phyloP scores from a whole-genome alignment of 495 filamentous ascomycete species.

The Hypoxylon fragiforme region DNA sequence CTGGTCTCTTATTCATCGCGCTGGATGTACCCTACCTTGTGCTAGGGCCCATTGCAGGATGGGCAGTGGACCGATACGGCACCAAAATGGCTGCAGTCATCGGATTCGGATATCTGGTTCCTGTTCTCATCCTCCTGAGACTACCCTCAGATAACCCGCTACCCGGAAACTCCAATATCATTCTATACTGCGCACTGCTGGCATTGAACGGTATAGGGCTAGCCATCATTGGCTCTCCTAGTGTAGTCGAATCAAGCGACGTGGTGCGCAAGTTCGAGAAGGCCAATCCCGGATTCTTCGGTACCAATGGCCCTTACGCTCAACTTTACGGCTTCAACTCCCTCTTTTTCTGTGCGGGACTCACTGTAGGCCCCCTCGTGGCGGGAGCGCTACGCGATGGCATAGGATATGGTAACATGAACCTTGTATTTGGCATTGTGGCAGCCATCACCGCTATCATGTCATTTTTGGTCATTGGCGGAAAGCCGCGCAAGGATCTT shows the following conservation, averaged over 20 bases:
- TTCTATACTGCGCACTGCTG: slow-evolving; percentile 49
- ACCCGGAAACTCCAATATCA: slow-evolving; percentile 41
- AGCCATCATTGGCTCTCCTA: slow-evolving; percentile 51
- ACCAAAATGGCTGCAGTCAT: slow-evolving; percentile 51
- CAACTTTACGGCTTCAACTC: slow-evolving; percentile 61
- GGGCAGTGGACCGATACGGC: slow-evolving; percentile 56
- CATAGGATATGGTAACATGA: slow-evolving; percentile 63
- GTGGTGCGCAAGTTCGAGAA: slow-evolving; percentile 41
- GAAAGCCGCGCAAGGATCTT: slow-evolving; percentile 36
- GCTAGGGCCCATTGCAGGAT: slow-evolving; percentile 56
- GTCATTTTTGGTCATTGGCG: slow-evolving; percentile 53
- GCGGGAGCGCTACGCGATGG: slow-evolving; percentile 51
- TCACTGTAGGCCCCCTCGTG: slow-evolving; percentile 56
- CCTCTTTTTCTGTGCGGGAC: slow-evolving; percentile 54
- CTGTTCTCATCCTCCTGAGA: slow-evolving; percentile 55
- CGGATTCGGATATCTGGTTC: slow-evolving; percentile 53
- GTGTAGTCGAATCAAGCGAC: slow-evolving; percentile 33
- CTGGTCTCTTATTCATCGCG: slow-evolving; percentile 63
- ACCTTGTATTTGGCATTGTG: slow-evolving; percentile 51
- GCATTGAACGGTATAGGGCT: slow-evolving; percentile 54
- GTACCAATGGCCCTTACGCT: slow-evolving; percentile 55
- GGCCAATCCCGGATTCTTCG: slow-evolving; percentile 44
- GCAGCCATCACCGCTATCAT: slow-evolving; percentile 48
- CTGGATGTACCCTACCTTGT: slow-evolving; percentile 54
- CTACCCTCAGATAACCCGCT: slow-evolving; percentile 45